Conservation (phyloP, 1,139 yeast species). For the Candida mesenterica region DNA sequence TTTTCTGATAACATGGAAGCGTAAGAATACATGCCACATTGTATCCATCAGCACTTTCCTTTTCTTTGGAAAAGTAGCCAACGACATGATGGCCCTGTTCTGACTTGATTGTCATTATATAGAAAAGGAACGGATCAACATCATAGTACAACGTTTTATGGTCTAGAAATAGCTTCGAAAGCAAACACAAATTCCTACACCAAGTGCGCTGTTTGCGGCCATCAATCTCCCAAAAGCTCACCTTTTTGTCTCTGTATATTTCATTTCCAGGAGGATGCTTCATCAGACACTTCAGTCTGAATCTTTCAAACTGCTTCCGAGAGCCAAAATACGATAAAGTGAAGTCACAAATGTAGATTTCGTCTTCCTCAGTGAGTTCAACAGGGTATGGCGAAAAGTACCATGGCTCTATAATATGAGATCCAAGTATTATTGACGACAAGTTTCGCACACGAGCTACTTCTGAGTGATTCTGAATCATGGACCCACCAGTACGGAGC, state of each 20-base stretch:
- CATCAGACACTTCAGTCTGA: constrained; percentile 78
- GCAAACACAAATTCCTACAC: constrained; percentile 90
- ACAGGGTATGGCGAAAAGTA: constrained; percentile 96
- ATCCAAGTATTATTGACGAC: constrained; percentile 76
- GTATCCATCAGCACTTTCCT: constrained; percentile 93
- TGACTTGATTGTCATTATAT: constrained; percentile 89
- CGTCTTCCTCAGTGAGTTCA: constrained; percentile 89
- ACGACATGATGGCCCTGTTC: constrained; percentile 91
- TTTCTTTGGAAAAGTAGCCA: constrained; percentile 95
- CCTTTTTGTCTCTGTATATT: constrained; percentile 82
- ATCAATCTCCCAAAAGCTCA: constrained; percentile 87
- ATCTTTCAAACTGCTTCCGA: constrained; percentile 85
- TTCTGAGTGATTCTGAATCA: constrained; percentile 89
- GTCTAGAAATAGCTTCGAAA: constrained; percentile 86
- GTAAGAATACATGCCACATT: constrained; percentile 97
- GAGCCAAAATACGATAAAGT: constrained; percentile 88
- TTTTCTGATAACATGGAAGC: constrained; percentile 92
- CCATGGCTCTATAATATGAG: constrained; percentile 96
- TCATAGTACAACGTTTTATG: constrained; percentile 95
- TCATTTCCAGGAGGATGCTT: constrained; percentile 98
- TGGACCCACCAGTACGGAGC: constrained; percentile 89
- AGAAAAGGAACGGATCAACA: constrained; percentile 94
- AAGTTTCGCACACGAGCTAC: constrained; percentile 89
- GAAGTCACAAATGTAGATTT: constrained; percentile 86
- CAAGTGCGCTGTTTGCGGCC: constrained; percentile 94